Percentiles rank a stretch among this genome's conserved stretches.
Conservation (phyloP, 768 basidiomycete genomes). For the Pisolithus tinctorius region DNA sequence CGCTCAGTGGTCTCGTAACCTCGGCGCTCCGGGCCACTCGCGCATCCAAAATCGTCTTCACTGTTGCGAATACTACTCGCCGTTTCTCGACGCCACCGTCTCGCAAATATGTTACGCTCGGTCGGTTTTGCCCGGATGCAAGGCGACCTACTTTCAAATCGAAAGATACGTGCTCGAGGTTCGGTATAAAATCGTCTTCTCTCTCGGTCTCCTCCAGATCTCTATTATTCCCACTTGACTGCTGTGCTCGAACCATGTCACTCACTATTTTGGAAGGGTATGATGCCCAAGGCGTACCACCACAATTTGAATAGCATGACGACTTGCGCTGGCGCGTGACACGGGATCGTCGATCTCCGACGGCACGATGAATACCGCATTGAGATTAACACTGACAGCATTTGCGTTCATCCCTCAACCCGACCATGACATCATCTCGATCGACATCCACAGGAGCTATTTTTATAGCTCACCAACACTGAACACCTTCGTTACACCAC, state of each 20-base stretch:
- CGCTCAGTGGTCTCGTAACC: constrained; percentile 13
- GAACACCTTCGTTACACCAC: no score
- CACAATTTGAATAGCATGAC: constrained; percentile 59
- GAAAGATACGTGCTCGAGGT: constrained; percentile 46
- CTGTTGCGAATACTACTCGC: constrained; percentile 81
- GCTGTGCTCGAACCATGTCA: constrained; percentile 78
- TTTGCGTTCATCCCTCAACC: no score
- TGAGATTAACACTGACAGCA: no score
- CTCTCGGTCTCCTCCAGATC: constrained; percentile 63
- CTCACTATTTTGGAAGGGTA: constrained; percentile 81
- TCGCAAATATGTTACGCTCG: constrained; percentile 53
- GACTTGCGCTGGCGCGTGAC: no score
- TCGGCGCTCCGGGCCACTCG: constrained; percentile 55
- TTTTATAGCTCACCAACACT: no score
- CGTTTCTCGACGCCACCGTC: constrained; percentile 59
- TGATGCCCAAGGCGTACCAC: constrained; percentile 81
- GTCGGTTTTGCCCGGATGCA: constrained; percentile 52
- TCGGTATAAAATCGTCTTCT: constrained; percentile 65
- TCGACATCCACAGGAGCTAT: no score
- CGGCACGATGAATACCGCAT: no score
- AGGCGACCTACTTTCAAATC: constrained; percentile 52
- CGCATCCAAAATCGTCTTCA: constrained; percentile 65
- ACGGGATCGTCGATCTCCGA: no score
- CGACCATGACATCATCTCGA: no score
- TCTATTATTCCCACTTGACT: constrained; percentile 54